Conservation (phyloP, 345 rosid genomes). For the Rhodomyrtus tomentosa region DNA sequence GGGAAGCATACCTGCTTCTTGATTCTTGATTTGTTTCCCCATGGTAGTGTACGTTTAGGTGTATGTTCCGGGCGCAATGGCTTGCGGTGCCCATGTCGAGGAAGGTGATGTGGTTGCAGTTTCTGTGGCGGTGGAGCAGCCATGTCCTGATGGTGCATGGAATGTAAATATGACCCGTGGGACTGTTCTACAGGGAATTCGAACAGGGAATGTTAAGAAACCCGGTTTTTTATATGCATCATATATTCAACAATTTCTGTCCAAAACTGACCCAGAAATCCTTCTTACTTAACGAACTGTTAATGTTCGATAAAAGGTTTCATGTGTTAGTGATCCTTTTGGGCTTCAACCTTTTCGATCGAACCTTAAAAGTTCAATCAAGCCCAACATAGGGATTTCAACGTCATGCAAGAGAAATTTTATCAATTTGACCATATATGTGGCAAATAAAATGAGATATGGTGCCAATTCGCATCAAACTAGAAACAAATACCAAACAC, state of each 20-base stretch:
- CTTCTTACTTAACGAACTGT: too few species aligned
- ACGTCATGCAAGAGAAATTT: background rate
- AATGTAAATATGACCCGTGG: conserved; percentile 80
- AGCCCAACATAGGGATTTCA: too few species aligned
- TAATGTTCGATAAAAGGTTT: too few species aligned
- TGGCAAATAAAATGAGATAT: background rate
- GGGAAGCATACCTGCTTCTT: background rate
- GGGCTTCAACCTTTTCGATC: too few species aligned
- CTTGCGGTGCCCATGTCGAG: conserved; percentile 96
- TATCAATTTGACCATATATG: accelerated
- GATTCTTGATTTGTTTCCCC: background rate
- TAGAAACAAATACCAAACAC: background rate
- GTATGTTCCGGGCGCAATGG: conserved; percentile 93
- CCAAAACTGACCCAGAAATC: too few species aligned
- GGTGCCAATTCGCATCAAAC: background rate
- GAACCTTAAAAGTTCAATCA: too few species aligned
- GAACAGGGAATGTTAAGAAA: too few species aligned
- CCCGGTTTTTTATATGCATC: too few species aligned
- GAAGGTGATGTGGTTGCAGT: conserved; percentile 90
- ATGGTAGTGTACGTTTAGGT: conserved; percentile 34
- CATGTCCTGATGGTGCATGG: conserved; percentile 61
- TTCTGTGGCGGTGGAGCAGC: conserved; percentile 86
- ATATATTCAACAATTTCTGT: too few species aligned
- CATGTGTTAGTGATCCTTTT: too few species aligned
- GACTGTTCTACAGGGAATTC: conserved; percentile 68